phyloP scores from a whole-genome alignment of 257 asterid species.

The Solanum phureja region DNA sequence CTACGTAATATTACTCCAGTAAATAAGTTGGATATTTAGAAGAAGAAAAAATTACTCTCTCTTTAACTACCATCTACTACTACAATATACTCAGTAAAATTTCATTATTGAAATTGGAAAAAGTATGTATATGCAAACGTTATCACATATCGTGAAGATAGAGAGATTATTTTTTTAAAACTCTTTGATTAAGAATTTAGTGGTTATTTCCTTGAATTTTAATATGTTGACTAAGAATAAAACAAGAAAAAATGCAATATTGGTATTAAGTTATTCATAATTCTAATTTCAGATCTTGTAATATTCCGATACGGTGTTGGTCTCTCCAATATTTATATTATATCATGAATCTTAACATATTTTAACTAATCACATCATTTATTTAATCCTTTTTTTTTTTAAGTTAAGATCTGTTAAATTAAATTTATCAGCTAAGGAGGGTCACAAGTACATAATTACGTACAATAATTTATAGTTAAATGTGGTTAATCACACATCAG shows the following conservation, averaged over 20 bases:
- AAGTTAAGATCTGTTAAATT: background rate
- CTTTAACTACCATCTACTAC: too few species aligned
- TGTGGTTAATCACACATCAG: background rate
- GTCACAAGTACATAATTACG: background rate
- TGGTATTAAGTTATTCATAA: background rate
- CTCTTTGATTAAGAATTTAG: too few species aligned
- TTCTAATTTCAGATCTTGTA: background rate
- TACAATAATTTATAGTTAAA: background rate
- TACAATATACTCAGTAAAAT: background rate
- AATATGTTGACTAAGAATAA: background rate
- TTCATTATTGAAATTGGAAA: too few species aligned
- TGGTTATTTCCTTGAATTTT: background rate
- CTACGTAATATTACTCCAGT: too few species aligned
- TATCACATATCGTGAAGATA: fast-evolving
- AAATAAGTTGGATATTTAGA: too few species aligned
- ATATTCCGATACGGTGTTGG: background rate
- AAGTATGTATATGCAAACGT: background rate
- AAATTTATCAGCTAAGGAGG: background rate
- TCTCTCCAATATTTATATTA: background rate
- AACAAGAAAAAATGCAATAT: background rate
- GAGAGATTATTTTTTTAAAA: too few species aligned
- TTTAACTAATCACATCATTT: background rate
- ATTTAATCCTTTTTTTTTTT: too few species aligned
- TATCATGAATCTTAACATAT: background rate
- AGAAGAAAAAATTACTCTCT: too few species aligned